Evolutionary conservation across 2,329 filamentous ascomycete genomes (phyloP), one percentile per base, ranked within the genome.

Genomic region (Monosporascus ibericus): DNA sequence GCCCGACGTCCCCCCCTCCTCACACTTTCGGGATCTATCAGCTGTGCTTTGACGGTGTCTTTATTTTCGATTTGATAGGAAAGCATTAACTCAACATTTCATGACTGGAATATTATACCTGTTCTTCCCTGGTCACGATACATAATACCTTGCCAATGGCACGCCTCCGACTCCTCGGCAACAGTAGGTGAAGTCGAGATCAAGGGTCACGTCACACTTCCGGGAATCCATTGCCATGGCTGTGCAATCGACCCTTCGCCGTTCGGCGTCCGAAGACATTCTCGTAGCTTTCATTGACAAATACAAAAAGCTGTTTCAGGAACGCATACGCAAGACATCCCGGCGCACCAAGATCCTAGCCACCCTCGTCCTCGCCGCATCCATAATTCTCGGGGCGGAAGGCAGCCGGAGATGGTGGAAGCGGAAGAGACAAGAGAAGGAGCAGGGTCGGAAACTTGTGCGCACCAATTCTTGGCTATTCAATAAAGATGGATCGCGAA

Each of bases 401-500:
- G 91, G 91, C 55, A 82, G 84, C n/a, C 84, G 86, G 54, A 82
- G 82, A 55, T 89, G 87, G 81, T 92, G 89, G 81, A 85, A 80
- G 65, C 82, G 79, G 52, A 79, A 84, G 55, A 82, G 82, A 48
- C 85, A 84, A 58, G 92, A 97, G 71, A 85, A 83, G 59, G 91
- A 94, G 62, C 87, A 91, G 61, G 92, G 92, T 5, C 79, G 83
- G 57, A 87, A 88, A 58, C 79, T 99, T 50, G 75, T 97, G 57
- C 84, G 94, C 53, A 87, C 89, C 55, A 99, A 99, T 71, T 97
- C 92, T 34, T 95, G 91, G 64, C 77, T 97, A 57, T 84, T 88
- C 71, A 90, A 92, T 63, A 96, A 96, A 73, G 94, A 97, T 76
- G 94, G 94, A 48, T 92, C 90, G 48, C 81, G 94, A 51, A 95